Base-by-base conservation (phyloP, 2,329 filamentous ascomycete genomes). In the Trichoderma cornu-damae region DNA sequence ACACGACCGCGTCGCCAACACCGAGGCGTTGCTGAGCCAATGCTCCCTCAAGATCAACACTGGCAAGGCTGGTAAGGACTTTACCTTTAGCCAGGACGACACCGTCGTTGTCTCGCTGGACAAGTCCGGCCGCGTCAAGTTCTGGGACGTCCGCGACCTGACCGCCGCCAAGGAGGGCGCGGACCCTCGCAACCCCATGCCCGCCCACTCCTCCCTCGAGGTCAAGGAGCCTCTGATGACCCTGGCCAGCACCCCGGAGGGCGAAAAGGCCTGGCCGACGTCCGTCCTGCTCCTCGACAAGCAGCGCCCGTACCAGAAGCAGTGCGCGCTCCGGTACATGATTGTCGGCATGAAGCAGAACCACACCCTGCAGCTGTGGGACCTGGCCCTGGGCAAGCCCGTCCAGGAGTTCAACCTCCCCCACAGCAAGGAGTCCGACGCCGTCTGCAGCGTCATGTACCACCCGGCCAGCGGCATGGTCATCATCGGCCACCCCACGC, bases 261-360 rank as follows among this genome's bases (percentile, higher is more conserved):
- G 85, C 26, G 94, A 96, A 71, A 96, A 97, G 77, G 92, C 92
- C 4, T 96, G 92, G 86, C 93, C 95, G 6, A 97, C 93, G 2
- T 97, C 94, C 22, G 90, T 99, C 59, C 82, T 96, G 70, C 88
- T 99, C 73, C 85, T 99, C 65, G 94, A 99, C 75, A 99, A 97
- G 79, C 85, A 92, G 73, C 89, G 92, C 61, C 91, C 94, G 44
- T 96, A 95, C 73, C 84, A 87, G 75, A 96, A 94, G 75, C 87
- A 89, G 60, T 88, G 89, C 68, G 92, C 95, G 47, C 80, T 96
- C 61, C 86, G 94, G 61, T 99, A 99, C 76, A 87, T 99, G 77
- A 87, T 99, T 70, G 90, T 99, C 61, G 94, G 94, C 66, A 90
- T 97, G 84, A 96, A 97, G 77, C 94, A 99, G 73, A 99, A 99